Base-by-base conservation (phyloP, 352 stramenopile genomes). In the Phytopythium boreale region DNA sequence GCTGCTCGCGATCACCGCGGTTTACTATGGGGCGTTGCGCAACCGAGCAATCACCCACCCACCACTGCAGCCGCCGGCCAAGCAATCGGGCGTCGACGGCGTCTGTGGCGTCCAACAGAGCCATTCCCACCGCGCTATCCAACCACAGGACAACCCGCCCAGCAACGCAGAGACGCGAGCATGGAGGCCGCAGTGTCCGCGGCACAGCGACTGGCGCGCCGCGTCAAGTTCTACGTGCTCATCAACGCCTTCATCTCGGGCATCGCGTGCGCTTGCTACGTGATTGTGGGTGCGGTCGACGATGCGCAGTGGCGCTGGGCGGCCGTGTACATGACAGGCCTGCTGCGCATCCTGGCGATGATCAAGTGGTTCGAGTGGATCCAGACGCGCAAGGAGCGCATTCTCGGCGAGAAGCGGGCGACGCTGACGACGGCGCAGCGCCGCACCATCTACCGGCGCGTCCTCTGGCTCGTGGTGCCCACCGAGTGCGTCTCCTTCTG, bases 351-450 rank as follows among this genome's bases (percentile, higher is more conserved):
- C 64, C 51, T 84, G 9, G 67, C 62, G 29, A 80, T 90, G 67
- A 58, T 94, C 36, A 66, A 68, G 55, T 94, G 86, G 86, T 94
- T 94, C 68, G 74, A 93, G 59, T 90, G 82, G 86, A 88, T 94
- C 57, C 76, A 71, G n/a, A 87, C 77, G 24, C 82, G 75, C 57
- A 94, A 94, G 59, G 19, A 22, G 41, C 80, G 80, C 61, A 92
- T 94, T 63, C 72, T 88, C 41, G 80, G 72, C 27, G 67, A 79
- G 36, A 92, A 90, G 62, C 84, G 82, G 6, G 57, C 74, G 20
- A 17, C 70, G 29, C 68, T 92, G 39, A 88, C 82, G 1, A 1
- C 67, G 0, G 31, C 61, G 15, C 75, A 94, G 62, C 74, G 66
- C 3, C 62, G 49, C 14, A 14, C 46, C 17, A 92, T 94, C 67